Evolutionary conservation across 139 green algal genomes (phyloP).

Genomic region (Chlorella vulgaris): DNA sequence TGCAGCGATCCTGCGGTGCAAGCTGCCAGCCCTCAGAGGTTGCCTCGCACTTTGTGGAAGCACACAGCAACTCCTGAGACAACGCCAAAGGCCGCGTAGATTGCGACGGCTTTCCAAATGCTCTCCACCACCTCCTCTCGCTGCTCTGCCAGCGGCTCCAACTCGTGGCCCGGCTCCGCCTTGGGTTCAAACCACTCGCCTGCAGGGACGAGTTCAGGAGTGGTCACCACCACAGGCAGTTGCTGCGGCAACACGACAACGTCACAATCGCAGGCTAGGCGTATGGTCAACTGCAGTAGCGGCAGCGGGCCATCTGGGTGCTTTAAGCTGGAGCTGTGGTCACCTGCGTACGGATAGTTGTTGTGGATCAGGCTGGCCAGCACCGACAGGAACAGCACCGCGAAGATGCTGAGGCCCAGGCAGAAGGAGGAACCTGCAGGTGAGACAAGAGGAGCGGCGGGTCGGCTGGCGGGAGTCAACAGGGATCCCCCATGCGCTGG

Average conservation of each 20-base stretch:
- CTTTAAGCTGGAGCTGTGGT: too few relatives aligned
- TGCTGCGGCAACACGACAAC: background rate
- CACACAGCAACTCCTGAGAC: slow-evolving; percentile 26
- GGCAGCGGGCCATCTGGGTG: background rate
- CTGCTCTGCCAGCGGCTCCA: slow-evolving; percentile 40
- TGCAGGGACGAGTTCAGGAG: background rate
- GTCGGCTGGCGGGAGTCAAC: background rate
- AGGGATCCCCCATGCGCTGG: too few relatives aligned
- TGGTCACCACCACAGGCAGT: too few relatives aligned
- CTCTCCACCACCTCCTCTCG: slow-evolving; percentile 11
- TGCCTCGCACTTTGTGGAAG: slow-evolving; percentile 34
- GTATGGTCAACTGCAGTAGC: background rate
- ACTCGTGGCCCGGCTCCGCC: slow-evolving; percentile 2
- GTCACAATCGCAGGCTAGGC: background rate
- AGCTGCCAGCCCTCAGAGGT: slow-evolving; percentile 17
- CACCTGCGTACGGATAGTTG: slow-evolving; percentile 46
- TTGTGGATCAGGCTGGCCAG: slow-evolving; percentile 43
- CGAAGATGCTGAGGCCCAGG: slow-evolving; percentile 48
- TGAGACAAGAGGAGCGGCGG: background rate
- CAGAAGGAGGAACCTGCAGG: slow-evolving; percentile 32
- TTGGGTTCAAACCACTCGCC: slow-evolving; percentile 54
- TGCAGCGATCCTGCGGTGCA: background rate
- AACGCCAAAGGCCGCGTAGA: slow-evolving; percentile 31
- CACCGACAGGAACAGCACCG: slow-evolving; percentile 39
- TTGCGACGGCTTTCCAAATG: slow-evolving; percentile 37